These are phyloP conservation scores for Hemileccinum impolitum DNA, from an alignment of 768 basidiomycete genomes.

Conservation along the genomic window DNA sequence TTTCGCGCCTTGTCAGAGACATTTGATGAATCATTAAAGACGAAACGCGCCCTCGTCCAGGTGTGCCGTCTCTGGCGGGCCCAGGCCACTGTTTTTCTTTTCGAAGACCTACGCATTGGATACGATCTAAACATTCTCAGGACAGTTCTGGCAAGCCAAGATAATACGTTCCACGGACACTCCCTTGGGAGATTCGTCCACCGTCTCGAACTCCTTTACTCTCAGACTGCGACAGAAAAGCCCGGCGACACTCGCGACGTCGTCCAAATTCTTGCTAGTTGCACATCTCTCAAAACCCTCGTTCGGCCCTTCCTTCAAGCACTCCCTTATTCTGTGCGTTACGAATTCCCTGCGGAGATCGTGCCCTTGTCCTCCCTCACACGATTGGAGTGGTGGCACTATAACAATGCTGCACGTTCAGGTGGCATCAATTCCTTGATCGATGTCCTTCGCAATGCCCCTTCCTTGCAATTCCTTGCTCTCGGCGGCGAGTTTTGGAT, in stretches of 20 bases:
- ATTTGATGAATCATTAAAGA: slow-evolving; percentile 31
- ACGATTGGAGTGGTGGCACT: slow-evolving; percentile 70
- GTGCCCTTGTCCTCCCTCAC: slow-evolving; percentile 49
- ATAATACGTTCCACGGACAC: slow-evolving; percentile 14
- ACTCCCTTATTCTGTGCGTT: slow-evolving; percentile 34
- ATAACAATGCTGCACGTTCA: slow-evolving; percentile 50
- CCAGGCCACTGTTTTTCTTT: slow-evolving; percentile 46
- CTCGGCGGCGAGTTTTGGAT: slow-evolving; percentile 45
- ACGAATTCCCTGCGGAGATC: slow-evolving; percentile 50
- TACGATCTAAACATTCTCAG: slow-evolving; percentile 30
- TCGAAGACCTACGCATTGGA: slow-evolving; percentile 50
- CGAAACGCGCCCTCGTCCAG: slow-evolving; percentile 42
- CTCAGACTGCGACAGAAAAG: slow-evolving; percentile 42
- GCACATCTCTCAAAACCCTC: slow-evolving; percentile 51
- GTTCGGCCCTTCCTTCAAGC: slow-evolving; percentile 41
- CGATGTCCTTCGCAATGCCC: slow-evolving; percentile 48
- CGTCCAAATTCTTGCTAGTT: slow-evolving; percentile 47
- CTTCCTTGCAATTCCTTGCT: slow-evolving; percentile 57
- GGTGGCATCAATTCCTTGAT: slow-evolving; percentile 64
- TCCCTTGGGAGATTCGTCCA: slow-evolving; percentile 41
- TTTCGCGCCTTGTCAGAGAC: slow-evolving; percentile 39
- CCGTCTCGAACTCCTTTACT: slow-evolving; percentile 58
- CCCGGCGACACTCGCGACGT: slow-evolving; percentile 31
- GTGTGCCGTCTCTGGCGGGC: slow-evolving; percentile 59
- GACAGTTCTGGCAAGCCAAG: slow-evolving; percentile 26